Conservation (phyloP, 2,329 filamentous ascomycete species). For the Alternaria postmessia region DNA sequence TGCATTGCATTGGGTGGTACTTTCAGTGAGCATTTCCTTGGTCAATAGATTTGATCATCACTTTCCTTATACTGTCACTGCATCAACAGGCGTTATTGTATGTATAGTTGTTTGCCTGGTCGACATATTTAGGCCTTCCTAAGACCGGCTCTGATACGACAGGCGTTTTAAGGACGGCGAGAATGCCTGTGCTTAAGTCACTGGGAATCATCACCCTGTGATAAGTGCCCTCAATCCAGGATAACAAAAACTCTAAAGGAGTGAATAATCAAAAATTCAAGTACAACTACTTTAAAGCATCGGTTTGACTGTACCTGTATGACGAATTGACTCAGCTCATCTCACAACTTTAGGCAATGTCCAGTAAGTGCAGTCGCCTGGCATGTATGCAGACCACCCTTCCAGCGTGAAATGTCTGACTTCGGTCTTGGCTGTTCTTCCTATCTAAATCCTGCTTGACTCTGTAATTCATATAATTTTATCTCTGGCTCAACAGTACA, state of each 20-base stretch:
- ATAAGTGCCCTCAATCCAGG: neutral
- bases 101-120: slow-evolving; percentile 1
- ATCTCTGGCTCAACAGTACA: neutral
- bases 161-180: slow-evolving; percentile 1
- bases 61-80: slow-evolving; percentile 20
- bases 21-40: slow-evolving; percentile 26
- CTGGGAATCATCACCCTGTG: neutral
- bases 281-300: neutral
- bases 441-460: neutral
- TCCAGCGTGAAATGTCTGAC: neutral
- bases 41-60: slow-evolving; percentile 22
- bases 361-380: neutral
- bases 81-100: slow-evolving; percentile 36
- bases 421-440: neutral
- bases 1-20: slow-evolving; percentile 45
- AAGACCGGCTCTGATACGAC: neutral
- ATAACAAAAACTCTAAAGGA: neutral
- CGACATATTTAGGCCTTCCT: neutral
- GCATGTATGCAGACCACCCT: too few relatives aligned
- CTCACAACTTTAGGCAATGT: neutral
- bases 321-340: neutral
- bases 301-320: fast-evolving
- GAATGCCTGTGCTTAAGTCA: neutral
- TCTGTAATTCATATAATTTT: neutral
- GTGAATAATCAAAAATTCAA: neutral